These are phyloP conservation scores for Mycena rosella DNA, from an alignment of 768 basidiomycete species.

Conservation along the genomic window DNA sequence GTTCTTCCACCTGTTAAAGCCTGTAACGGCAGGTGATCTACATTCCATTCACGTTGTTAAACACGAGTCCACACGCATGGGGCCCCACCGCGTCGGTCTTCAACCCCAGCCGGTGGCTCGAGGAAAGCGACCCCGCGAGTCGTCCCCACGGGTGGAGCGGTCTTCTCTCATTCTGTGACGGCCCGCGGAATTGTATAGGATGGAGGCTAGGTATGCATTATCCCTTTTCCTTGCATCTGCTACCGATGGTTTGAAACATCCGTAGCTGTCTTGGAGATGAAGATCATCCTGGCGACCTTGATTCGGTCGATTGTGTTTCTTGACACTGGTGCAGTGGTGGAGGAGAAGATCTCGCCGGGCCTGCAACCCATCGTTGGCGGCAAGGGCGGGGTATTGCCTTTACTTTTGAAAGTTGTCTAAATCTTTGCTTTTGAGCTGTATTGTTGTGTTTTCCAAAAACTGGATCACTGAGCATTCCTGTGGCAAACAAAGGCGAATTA, in stretches of 20 bases:
- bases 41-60: conserved; percentile 50
- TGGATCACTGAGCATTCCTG: too few species aligned
- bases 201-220: conserved; percentile 47
- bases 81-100: conserved; percentile 50
- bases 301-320: conserved; percentile 52
- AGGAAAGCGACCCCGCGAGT: conserved; percentile 41
- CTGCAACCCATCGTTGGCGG: conserved; percentile 10
- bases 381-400: conserved; percentile 43
- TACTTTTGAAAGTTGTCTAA: conserved; percentile 31
- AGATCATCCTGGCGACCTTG: conserved; percentile 53
- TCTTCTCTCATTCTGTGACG: conserved; percentile 54
- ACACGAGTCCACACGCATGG: conserved; percentile 51
- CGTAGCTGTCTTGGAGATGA: conserved; percentile 52
- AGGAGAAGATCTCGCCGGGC: conserved; percentile 45
- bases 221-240: neutral
- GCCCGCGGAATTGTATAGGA: conserved; percentile 56
- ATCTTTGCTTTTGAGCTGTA: neutral
- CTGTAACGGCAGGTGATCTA: conserved; percentile 45
- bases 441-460: too few species aligned
- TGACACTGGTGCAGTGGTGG: conserved; percentile 48
- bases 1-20: neutral
- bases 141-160: conserved; percentile 53
- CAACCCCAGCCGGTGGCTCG: conserved; percentile 55
- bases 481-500: too few species aligned
- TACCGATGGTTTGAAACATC: neutral